Evolutionary conservation across 495 filamentous ascomycete genomes (phyloP).

Genomic region (Oleoguttula mirabilis): DNA sequence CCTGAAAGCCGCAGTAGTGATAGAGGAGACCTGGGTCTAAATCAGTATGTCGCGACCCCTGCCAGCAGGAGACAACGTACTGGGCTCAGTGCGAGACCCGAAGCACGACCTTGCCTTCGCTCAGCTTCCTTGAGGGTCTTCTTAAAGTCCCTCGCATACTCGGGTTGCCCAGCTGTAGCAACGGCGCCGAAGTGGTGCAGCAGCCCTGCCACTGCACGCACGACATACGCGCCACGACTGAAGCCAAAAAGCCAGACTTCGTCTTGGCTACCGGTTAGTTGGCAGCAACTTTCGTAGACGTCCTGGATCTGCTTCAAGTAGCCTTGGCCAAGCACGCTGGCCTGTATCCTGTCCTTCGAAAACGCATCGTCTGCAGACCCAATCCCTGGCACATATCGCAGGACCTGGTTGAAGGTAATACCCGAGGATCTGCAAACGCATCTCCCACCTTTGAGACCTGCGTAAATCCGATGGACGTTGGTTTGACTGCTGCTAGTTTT

Average conservation of each 20-base stretch:
- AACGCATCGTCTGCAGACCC: conserved; percentile 13
- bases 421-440: not conserved
- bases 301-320: conserved; percentile 14
- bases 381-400: conserved; percentile 2
- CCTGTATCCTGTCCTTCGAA: conserved; percentile 2
- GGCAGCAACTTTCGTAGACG: conserved; percentile 14
- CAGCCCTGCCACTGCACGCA: conserved; percentile 17
- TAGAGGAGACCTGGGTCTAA: conserved; percentile 1
- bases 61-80: too few relatives aligned
- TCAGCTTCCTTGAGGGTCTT: conserved; percentile 18
- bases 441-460: conserved; percentile 7
- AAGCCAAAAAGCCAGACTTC: conserved; percentile 20
- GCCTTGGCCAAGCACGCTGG: conserved; percentile 3
- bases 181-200: conserved; percentile 12
- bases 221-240: conserved; percentile 13
- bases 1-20: not conserved
- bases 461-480: conserved; percentile 9
- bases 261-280: conserved; percentile 10
- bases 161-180: conserved; percentile 9
- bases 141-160: conserved; percentile 16
- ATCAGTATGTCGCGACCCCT: too few relatives aligned
- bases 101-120: not conserved
- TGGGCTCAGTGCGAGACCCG: conserved; percentile 8
- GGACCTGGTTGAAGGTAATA: conserved; percentile 1
- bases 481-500: conserved; percentile 2